A percentile compares a stretch with the other conserved stretches of the same genome.
Evolutionary conservation across 176 grass and related monocot species (phyloP).

Genomic region (Neostapfia colusana): DNA sequence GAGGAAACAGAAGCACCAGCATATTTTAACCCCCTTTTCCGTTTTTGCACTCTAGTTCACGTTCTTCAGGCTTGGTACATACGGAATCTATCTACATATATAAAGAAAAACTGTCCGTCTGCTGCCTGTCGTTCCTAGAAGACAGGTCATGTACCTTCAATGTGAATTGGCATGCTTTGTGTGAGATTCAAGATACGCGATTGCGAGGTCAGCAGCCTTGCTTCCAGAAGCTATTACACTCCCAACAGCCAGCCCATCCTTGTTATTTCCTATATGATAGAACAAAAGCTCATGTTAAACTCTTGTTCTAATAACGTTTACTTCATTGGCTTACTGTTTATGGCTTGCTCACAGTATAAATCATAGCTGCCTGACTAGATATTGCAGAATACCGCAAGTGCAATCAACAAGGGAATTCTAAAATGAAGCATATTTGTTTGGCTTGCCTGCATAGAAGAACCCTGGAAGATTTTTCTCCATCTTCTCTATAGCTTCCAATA

Average conservation of each 20-base stretch:
- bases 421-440: constrained; percentile 27
- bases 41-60: background rate
- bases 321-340: background rate
- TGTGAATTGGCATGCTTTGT: constrained; percentile 35
- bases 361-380: background rate
- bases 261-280: constrained; percentile 77
- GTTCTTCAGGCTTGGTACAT: background rate
- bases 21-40: background rate
- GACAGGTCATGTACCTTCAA: constrained; percentile 23
- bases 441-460: constrained; percentile 97
- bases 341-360: constrained; percentile 4
- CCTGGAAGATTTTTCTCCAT: constrained; percentile 93
- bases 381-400: background rate
- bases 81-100: constrained; percentile 9
- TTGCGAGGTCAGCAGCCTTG: constrained; percentile 75
- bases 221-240: constrained; percentile 84
- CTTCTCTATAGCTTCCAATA: constrained; percentile 89
- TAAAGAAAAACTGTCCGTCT: background rate
- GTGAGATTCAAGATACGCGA: constrained; percentile 59
- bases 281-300: constrained; percentile 25
- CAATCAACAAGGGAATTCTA: background rate
- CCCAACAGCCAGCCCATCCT: constrained; percentile 87
- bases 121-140: constrained; percentile 13
- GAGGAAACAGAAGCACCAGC: background rate
- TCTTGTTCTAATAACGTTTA: background rate